Conservation (phyloP, 441 rosid genomes). For the Manihot esculenta region DNA sequence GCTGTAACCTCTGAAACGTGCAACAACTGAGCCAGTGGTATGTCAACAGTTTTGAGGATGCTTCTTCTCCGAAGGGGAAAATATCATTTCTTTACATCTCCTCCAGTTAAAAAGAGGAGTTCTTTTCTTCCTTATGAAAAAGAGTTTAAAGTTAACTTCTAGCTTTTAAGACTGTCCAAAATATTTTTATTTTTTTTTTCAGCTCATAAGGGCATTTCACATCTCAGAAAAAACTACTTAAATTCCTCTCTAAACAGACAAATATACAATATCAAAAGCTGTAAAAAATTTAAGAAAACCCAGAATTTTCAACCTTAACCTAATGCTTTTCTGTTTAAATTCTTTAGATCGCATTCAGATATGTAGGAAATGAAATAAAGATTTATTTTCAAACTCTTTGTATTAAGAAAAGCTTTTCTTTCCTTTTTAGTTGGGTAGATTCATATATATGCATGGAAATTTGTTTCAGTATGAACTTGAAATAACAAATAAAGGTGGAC, state of each 20-base stretch:
- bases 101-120: slow-evolving; percentile 72
- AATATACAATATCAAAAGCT: neutral
- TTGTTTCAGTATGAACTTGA: neutral
- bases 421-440: neutral
- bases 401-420: neutral
- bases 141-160: neutral
- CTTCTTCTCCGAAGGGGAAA: slow-evolving; percentile 78
- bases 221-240: neutral
- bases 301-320: neutral
- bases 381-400: neutral
- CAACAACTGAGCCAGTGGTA: slow-evolving; percentile 72
- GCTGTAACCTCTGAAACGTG: slow-evolving; percentile 59
- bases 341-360: neutral
- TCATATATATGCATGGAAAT: neutral
- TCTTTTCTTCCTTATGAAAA: slow-evolving; percentile 79
- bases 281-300: neutral
- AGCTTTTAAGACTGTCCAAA: slow-evolving; percentile 1
- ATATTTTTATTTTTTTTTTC: too few species aligned
- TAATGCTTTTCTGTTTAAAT: neutral
- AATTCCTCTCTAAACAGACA: neutral
- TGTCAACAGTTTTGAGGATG: slow-evolving; percentile 60
- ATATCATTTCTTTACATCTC: slow-evolving; percentile 86
- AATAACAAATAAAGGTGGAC: neutral
- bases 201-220: neutral
- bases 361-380: neutral